Evolutionary conservation across 257 asterid species (phyloP), one percentile per base, ranked within the genome.

Genomic region (Capsicum pubescens): DNA sequence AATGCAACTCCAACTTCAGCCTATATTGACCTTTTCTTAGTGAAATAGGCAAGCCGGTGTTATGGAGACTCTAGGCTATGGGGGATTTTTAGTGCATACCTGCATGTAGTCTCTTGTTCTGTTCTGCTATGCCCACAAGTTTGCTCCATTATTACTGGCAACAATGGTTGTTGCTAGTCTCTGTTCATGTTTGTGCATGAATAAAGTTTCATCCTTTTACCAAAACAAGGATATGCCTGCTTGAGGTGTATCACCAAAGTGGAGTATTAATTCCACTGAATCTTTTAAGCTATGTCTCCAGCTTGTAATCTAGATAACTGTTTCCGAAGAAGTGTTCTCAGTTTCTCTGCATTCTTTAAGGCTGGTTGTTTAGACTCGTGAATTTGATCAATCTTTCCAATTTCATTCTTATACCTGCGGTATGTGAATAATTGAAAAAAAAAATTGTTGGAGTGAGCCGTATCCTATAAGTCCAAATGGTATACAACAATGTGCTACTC

Each of bases 121-220:
- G 21, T 13, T 39, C n/a, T 56, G 19, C 6, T 56, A 4, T 15
- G 13, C 21, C 8, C 77, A 15, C 77, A 39, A 15, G 14, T 16
- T 68, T 32, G 5, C 3, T 15, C 55, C 77, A 69, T 10, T 54
- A 19, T 50, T 74, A 74, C 57, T 50, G 81, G 61, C 46, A 50
- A 14, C 2, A 2, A 8, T 11, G 13, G 46, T 19, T 50, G 21
- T 74, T 74, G 44, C 81, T 21, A 50, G 61, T 74, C 21, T 35
- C 59, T 46, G 17, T 71, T 72, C 59, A n/a, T 72, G 42, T 52
- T 74, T 74, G 42, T 50, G 46, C 81, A 13, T 74, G n/a, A 74
- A 74, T 52, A 0, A 74, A 13, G 61, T 74, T 50, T 13, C 61
- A 32, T 74, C 21, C 8, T 7, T 21, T 50, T 74, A 0, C 44